These are phyloP conservation scores for Sordariomycetes sp. DNA, from an alignment of 2,329 filamentous ascomycete species.

Conservation along the genomic window DNA sequence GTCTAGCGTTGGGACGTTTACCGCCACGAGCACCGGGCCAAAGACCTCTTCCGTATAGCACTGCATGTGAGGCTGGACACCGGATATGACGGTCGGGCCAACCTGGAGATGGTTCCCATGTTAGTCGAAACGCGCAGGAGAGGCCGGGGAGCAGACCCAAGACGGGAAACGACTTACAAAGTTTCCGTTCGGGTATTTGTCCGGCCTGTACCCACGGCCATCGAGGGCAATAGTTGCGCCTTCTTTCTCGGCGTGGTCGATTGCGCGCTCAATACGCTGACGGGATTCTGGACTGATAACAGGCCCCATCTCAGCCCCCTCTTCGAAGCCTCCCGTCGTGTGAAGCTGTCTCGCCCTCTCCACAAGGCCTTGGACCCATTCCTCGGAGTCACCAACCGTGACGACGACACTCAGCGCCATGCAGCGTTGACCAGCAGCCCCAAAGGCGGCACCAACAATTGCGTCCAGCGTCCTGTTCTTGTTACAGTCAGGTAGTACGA, in stretches of 20 bases:
- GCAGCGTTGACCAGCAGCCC: slow-evolving; percentile 74
- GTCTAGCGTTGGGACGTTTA: slow-evolving; percentile 50
- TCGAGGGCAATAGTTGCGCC: slow-evolving; percentile 74
- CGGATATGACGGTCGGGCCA: slow-evolving; percentile 71
- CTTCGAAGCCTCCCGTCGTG: slow-evolving; percentile 73
- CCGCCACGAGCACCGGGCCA: slow-evolving; percentile 71
- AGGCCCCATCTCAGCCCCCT: slow-evolving; percentile 68
- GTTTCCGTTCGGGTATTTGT: slow-evolving; percentile 66
- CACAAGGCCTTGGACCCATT: slow-evolving; percentile 70
- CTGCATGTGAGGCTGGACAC: slow-evolving; percentile 70
- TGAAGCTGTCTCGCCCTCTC: slow-evolving; percentile 62
- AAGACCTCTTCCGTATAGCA: slow-evolving; percentile 85
- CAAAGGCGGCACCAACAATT: slow-evolving; percentile 74
- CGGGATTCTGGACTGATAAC: slow-evolving; percentile 72
- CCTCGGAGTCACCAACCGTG: slow-evolving; percentile 70
- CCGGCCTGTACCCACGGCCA: slow-evolving; percentile 61
- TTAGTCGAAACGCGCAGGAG: no score
- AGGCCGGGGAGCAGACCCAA: no score
- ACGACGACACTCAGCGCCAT: slow-evolving; percentile 80
- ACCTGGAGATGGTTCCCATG: slow-evolving; percentile 21
- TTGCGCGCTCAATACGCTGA: slow-evolving; percentile 70
- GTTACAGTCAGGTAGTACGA: slow-evolving; percentile 76
- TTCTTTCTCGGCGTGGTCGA: slow-evolving; percentile 67
- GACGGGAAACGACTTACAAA: no score
- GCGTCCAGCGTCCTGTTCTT: slow-evolving; percentile 83